Percentiles rank a stretch among this genome's conserved stretches.
Evolutionary conservation across 2,329 filamentous ascomycete species (phyloP).

Genomic region (Phyllosticta ampelicida): DNA sequence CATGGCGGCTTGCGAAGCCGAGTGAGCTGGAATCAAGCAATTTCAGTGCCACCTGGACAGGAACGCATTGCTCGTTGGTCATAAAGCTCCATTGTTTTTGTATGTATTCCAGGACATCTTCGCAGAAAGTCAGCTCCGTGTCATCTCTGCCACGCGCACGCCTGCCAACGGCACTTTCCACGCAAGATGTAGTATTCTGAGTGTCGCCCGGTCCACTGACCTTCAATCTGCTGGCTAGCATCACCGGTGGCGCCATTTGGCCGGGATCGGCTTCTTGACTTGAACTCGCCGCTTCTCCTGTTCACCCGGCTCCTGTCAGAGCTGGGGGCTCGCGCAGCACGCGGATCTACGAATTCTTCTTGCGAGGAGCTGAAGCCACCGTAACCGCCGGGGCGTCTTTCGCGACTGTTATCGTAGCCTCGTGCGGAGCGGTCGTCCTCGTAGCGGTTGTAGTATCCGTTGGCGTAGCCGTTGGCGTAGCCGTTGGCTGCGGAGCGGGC

Average conservation of each 20-base stretch:
- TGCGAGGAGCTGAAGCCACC: constrained; percentile 20
- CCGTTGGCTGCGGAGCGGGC: constrained; percentile 24
- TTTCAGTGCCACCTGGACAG: constrained; percentile 89
- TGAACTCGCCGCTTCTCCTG: constrained; percentile 27
- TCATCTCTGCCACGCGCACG: not conserved
- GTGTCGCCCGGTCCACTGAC: constrained; percentile 16
- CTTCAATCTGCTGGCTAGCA: constrained; percentile 25
- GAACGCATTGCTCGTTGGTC: constrained; percentile 78
- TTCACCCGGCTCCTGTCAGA: constrained; percentile 33
- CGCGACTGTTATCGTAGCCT: constrained; percentile 13
- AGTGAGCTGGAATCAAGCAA: constrained; percentile 90
- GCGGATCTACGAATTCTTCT: constrained; percentile 15
- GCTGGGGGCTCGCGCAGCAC: constrained; percentile 26
- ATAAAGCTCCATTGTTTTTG: constrained; percentile 86
- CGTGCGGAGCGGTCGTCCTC: constrained; percentile 20
- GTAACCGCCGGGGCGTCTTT: constrained; percentile 30
- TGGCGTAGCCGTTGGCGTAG: constrained; percentile 29
- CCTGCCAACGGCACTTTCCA: not conserved
- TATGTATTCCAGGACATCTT: constrained; percentile 67
- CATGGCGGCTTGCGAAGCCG: constrained; percentile 79
- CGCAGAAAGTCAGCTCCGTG: constrained; percentile 9
- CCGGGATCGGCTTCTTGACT: constrained; percentile 1
- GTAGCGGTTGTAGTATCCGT: constrained; percentile 22
- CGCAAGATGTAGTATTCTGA: not conserved
- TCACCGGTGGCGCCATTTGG: constrained; percentile 3